Base-by-base conservation (phyloP, 176 grass and related monocot species). In the Calamus simplicifolius region DNA sequence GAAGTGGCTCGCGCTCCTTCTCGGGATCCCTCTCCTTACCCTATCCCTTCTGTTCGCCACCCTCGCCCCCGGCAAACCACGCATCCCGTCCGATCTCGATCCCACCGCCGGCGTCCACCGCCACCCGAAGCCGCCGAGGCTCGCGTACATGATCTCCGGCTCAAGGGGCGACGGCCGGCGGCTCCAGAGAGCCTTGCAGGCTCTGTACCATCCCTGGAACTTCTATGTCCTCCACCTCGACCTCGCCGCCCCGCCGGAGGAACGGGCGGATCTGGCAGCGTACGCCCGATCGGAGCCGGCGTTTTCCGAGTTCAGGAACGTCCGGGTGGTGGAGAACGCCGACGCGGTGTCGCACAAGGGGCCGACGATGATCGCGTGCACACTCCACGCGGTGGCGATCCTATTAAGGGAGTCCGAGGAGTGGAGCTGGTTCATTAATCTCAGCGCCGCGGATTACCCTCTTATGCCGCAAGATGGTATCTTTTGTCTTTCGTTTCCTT, bases 401-500 rank as follows among this genome's bases (percentile, higher is more conserved):
- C 48, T 97, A 72, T 71, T 92, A 7, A 79, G 70, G 71, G 87
- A 97, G 72, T 91, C 91, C 53, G 58, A 88, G 3, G 92, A 80
- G 0, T 97, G 93, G 93, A 97, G 79, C 65, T 97, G 93, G 93
- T 88, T 97, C 74, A 85, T 97, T 66, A 97, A 97, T 67, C 93
- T 97, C 73, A 78, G 93, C 65, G 84, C 87, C 54, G 76, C 84
- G 14, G 93, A 97, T 82, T 97, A 97, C 74, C 93, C 93, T 51
- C 81, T 98, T 51, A 81, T 98, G 78, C 67, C 93, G 16, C 93
- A 98, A 50, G 93, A 98, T 62, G 93, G 93, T 98, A 63, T 62
- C 3, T 48, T 26, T 54, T 19, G 18, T 48, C 25, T 19, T 15
- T 29, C 3, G 5, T 0, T 15, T 17, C 31, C 29, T 70, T 58